A percentile compares a stretch with the other conserved stretches of the same genome.
phyloP scores from a whole-genome alignment of 2,329 filamentous ascomycete genomes.

The Ploettnerulaceae sp. region DNA sequence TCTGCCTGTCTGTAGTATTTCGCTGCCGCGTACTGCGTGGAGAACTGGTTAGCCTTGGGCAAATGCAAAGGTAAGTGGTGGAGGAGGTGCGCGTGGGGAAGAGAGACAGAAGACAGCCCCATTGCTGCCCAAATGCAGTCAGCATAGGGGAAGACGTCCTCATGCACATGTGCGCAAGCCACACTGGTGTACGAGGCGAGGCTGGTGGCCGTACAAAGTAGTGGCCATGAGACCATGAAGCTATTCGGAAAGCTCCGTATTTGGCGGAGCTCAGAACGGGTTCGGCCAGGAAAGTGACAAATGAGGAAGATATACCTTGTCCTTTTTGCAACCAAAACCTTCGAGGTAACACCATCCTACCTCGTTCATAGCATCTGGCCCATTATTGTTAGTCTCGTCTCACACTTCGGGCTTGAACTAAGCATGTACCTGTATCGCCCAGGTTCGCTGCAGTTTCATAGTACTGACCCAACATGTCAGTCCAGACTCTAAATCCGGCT shows the following conservation, averaged over 20 bases:
- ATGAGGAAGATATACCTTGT: slow-evolving; percentile 71
- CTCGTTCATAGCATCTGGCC: slow-evolving; percentile 90
- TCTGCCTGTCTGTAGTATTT: slow-evolving; percentile 92
- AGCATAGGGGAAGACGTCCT: slow-evolving; percentile 17
- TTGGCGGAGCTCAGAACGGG: background rate
- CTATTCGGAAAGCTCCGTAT: slow-evolving; percentile 26
- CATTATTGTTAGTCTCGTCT: slow-evolving; percentile 26
- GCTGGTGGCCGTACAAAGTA: slow-evolving; percentile 22
- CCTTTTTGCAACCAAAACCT: slow-evolving; percentile 96
- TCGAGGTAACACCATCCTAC: slow-evolving; percentile 92
- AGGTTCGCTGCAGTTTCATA: slow-evolving; percentile 97
- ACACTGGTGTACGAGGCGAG: slow-evolving; percentile 24
- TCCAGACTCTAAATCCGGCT: slow-evolving; percentile 17
- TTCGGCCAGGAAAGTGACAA: slow-evolving; percentile 5
- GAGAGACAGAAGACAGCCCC: slow-evolving; percentile 25
- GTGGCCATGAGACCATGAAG: slow-evolving; percentile 23
- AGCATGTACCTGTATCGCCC: slow-evolving; percentile 68
- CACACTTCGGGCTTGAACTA: slow-evolving; percentile 15
- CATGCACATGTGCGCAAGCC: slow-evolving; percentile 27
- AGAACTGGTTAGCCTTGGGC: slow-evolving; percentile 44
- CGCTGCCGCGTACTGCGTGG: slow-evolving; percentile 66
- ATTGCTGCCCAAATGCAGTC: slow-evolving; percentile 44
- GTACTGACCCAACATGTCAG: slow-evolving; percentile 57
- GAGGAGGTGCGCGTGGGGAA: slow-evolving; percentile 21
- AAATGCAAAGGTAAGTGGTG: slow-evolving; percentile 20